Conservation (phyloP, 2,329 filamentous ascomycete genomes). For the Aspergillus udagawae region DNA sequence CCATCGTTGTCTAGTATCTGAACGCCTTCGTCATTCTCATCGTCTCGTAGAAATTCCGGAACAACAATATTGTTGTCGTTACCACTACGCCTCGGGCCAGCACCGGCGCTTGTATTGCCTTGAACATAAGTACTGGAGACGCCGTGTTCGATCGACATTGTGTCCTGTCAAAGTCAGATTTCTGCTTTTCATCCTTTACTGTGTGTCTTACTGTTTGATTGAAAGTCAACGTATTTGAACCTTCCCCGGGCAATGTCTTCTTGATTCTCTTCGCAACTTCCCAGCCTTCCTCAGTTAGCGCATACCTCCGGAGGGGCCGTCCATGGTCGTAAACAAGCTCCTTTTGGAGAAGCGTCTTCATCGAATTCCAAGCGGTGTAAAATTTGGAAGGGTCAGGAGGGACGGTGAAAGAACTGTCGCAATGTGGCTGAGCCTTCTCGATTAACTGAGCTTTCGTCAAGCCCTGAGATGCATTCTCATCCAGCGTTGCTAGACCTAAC, state of each 20-base stretch:
- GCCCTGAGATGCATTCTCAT: slow-evolving; percentile 52
- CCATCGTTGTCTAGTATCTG: not conserved
- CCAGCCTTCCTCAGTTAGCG: slow-evolving; percentile 73
- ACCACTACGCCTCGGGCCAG: not conserved
- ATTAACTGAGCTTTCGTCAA: slow-evolving; percentile 68
- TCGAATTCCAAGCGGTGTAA: slow-evolving; percentile 79
- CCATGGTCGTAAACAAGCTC: slow-evolving; percentile 70
- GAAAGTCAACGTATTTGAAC: slow-evolving; percentile 16
- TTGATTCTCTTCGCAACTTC: slow-evolving; percentile 65
- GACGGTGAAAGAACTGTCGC: slow-evolving; percentile 68
- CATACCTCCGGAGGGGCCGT: slow-evolving; percentile 63
- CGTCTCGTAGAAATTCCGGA: slow-evolving; percentile 1
- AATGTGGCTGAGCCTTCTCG: slow-evolving; percentile 65
- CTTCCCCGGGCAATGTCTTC: slow-evolving; percentile 38
- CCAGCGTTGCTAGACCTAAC: slow-evolving; percentile 59
- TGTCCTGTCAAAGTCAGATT: slow-evolving; percentile 4
- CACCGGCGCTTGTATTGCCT: not conserved
- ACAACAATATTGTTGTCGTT: not conserved
- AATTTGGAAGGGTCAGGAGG: slow-evolving; percentile 64
- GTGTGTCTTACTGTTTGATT: slow-evolving; percentile 9
- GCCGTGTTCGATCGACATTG: not conserved
- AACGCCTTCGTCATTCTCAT: slow-evolving; percentile 8
- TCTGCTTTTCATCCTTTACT: not conserved
- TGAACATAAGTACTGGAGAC: not conserved
- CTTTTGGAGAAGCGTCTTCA: slow-evolving; percentile 70